Base-by-base conservation (phyloP, 106 monocot genomes). In the Vanilla planifolia region DNA sequence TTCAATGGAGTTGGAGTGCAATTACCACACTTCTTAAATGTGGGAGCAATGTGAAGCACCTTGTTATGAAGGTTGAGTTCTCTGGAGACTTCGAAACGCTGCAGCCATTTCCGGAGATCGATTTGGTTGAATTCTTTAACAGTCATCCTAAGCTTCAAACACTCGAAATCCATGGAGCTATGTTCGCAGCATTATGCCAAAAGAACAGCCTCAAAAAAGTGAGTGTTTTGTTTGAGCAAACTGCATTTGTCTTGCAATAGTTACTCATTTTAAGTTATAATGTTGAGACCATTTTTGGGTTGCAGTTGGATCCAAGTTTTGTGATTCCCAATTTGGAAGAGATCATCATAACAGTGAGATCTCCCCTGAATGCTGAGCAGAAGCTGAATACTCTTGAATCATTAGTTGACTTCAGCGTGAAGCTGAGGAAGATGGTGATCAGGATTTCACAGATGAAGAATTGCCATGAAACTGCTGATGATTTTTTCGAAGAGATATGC, bases 111-210 rank as follows among this genome's bases (percentile, higher is more conserved):
- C 89, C 89, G 3, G 85, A 83, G 50, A 66, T 89, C 43, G 89
- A 78, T 51, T 60, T 88, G 40, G 81, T 88, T 43, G 79, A 93
- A 26, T 93, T 88, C 68, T 93, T 93, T 63, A 84, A 88, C 34
- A 72, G 51, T 32, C 94, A 95, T 63, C 83, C 59, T 2, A 85
- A 83, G 63, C 77, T 95, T 4, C 60, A 48, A 5, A 71, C 60
- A 20, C 86, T 95, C 59, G 94, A 94, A 36, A 94, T 94, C 47
- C 89, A 95, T 42, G 94, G 94, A 0, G 89, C 94, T 27, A 78
- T 95, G 89, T 95, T 95, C 45, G 89, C 89, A 30, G 79, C 94
- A 22, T 55, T 95, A 30, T 85, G 80, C 64, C 89, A 83, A 48
- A 93, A 78, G 68, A 85, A 95, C 59, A 83, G 83, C 43, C 72